Evolutionary conservation across 805 yeast genomes (phyloP), one percentile per base, ranked within the genome.

Genomic region (Kuraishia hungarica): DNA sequence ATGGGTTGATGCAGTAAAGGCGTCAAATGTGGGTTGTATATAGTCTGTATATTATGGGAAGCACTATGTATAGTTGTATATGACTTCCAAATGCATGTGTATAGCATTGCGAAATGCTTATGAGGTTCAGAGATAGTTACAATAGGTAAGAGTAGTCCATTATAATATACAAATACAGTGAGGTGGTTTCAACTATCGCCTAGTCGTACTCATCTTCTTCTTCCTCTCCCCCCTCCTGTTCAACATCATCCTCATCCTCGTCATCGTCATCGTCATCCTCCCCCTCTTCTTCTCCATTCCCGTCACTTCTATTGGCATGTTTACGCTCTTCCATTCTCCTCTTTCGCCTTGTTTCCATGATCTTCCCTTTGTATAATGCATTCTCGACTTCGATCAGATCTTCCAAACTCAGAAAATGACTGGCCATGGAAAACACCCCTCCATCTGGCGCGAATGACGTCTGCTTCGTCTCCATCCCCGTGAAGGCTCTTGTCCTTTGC

Each of bases 341-440:
- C 53, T 56, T 54, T 43, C 53, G 43, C 48, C 53, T 55, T 50
- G 59, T 58, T 20, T 52, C 51, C 53, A 47, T 52, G 10, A 64
- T 61, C 52, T 56, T 53, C 26, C 60, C 62, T 24, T 59, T 57
- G 53, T 64, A 63, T 10, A 67, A 51, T 24, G 62, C 43, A 50
- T 61, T 61, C 50, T 66, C 68, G 47, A 67, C 61, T 51, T 65
- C 65, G 2, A 60, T 55, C 11, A 65, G 54, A 21, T 64, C 64
- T 51, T 65, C 67, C 13, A 60, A 28, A 51, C 65, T 62, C 55
- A 64, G 64, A 8, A 56, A 49, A n/a, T 48, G 23, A 28, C 55
- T 46, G 6, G 61, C 61, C 7, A 59, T 23, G 21, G 58, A 55
- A 39, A 59, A 57, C 7, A 22, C 46, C 17, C 5, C 23, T 19